A percentile compares a stretch with the other conserved stretches of the same genome.
Evolutionary conservation across 331 rosid species (phyloP).

Genomic region (Dryas integrifolia): DNA sequence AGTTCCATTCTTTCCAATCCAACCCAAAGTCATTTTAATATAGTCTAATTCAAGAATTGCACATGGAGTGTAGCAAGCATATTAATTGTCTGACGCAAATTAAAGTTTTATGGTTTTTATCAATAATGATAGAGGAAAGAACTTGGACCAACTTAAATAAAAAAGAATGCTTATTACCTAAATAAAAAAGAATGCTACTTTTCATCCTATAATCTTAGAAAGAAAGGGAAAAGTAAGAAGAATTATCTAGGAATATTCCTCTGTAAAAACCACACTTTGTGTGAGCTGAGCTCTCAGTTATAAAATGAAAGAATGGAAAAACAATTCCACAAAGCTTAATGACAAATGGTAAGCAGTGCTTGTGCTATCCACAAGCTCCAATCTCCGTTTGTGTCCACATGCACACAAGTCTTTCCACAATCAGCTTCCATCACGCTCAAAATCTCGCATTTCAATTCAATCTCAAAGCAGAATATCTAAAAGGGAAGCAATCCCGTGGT

Average conservation of each 20-base stretch:
- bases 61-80: no score
- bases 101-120: no score
- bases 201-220: no score
- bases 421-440: neutral
- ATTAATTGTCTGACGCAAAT: no score
- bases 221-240: neutral
- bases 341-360: conserved; percentile 9
- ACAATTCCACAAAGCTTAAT: neutral
- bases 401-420: neutral
- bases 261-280: neutral
- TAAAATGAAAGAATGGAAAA: neutral
- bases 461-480: neutral
- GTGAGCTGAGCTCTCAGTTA: neutral
- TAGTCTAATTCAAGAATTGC: no score
- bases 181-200: no score
- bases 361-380: conserved; percentile 21
- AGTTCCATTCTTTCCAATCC: no score
- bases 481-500: neutral
- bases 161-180: no score
- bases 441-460: conserved; percentile 1
- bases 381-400: conserved; percentile 11
- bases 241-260: neutral
- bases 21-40: no score
- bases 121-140: no score
- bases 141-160: no score